Base-by-base conservation (phyloP, 768 basidiomycete genomes). In the Cystobasidium tubakii region DNA sequence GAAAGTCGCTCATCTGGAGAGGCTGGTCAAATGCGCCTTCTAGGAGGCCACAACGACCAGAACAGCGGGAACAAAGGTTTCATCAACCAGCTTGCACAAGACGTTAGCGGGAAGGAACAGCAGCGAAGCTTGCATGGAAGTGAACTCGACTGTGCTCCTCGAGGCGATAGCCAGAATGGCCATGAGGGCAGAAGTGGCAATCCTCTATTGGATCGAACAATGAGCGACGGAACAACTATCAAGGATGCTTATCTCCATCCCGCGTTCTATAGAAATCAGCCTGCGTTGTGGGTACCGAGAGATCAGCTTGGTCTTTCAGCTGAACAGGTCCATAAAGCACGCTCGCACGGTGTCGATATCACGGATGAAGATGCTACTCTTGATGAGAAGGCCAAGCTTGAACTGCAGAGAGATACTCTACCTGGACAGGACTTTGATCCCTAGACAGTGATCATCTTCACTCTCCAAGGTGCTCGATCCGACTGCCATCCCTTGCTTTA, bases 281-380 rank as follows among this genome's bases (percentile, higher is more conserved):
- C 88, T 75, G 84, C 87, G 3, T 83, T 97, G 36, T 98, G 95
- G 95, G 81, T 97, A 67, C 91, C 95, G 25, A 81, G 82, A 44
- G 95, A 98, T n/a, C 87, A 88, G 10, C 78, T 92, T 67, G 86
- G 84, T 0, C 81, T 83, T 43, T 86, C 86, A 74, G 78, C 79
- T 36, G 86, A 84, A 72, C 90, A 91, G 82, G 86, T 85, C 76
- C 79, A 82, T 75, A 86, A 81, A 75, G 88, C 88, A 80, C 79
- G 77, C 74, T 84, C 83, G 33, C 78, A 75, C 25, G 75, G 75
- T 42, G 50, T 79, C 31, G 75, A 77, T 60, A 74, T 76, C 13
- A 76, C 76, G 36, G 43, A 71, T 50, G 75, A 78, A 27, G 77
- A 75, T 25, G 78, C 79, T 1, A 33, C 19, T 73, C 87, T 90